phyloP scores from a whole-genome alignment of 176 grass and related monocot species.

The Avena sativa region DNA sequence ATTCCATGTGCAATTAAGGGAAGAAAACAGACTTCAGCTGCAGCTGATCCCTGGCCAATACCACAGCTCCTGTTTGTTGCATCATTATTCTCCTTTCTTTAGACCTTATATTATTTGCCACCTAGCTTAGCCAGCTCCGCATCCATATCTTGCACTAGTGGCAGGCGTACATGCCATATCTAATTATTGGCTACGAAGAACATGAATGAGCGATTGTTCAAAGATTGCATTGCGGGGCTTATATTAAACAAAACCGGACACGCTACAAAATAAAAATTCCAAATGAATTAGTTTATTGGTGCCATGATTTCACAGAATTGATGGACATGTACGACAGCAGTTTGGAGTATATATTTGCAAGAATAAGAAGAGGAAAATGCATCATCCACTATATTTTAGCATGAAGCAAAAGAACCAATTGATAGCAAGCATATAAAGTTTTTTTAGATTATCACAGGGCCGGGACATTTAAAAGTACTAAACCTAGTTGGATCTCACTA shows the following conservation, averaged over 20 bases:
- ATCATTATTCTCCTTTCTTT: not conserved
- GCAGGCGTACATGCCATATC: not conserved
- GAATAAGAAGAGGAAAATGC: too few relatives aligned
- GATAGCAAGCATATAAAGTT: not conserved
- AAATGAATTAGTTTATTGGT: too few relatives aligned
- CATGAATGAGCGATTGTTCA: conserved; percentile 28
- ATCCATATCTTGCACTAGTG: conserved; percentile 19
- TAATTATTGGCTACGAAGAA: conserved; percentile 34
- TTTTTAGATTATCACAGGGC: not conserved
- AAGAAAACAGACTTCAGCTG: not conserved
- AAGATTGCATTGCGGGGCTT: not conserved
- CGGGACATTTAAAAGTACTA: not conserved
- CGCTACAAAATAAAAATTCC: too few relatives aligned
- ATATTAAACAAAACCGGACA: not conserved
- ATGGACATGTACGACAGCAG: not conserved
- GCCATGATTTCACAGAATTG: not conserved
- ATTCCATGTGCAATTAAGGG: not conserved
- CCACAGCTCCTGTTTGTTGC: conserved; percentile 4
- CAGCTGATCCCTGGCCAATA: conserved; percentile 6
- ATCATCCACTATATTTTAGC: not conserved
- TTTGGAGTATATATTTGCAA: not conserved
- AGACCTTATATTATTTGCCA: conserved; percentile 20
- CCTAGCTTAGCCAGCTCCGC: conserved; percentile 15
- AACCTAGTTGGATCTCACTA: conserved; percentile 42
- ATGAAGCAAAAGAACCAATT: conserved; percentile 1